A percentile compares a stretch with the other conserved stretches of the same genome.
Conservation (phyloP, 768 basidiomycete genomes). For the Imleria badia region DNA sequence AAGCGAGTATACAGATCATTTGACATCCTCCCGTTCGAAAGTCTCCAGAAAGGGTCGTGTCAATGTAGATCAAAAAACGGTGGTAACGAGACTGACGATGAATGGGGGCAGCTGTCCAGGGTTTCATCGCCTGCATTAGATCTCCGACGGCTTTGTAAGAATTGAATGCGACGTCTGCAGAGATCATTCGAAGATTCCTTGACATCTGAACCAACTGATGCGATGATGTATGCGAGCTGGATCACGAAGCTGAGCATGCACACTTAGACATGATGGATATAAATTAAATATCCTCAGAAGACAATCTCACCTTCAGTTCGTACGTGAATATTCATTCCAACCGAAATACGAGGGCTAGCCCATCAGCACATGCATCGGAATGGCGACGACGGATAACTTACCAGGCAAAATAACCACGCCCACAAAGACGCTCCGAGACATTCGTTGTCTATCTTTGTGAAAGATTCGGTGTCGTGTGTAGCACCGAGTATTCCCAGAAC, state of each 20-base stretch:
- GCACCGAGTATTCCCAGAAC: conserved; percentile 19
- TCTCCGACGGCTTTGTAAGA: conserved; percentile 51
- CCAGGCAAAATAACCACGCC: conserved; percentile 30
- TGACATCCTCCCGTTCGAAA: too few species aligned
- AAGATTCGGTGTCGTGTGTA: background rate
- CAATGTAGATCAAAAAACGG: too few species aligned
- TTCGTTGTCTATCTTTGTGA: conserved; percentile 24
- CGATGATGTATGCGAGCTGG: conserved; percentile 60
- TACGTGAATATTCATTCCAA: too few species aligned
- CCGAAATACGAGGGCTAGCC: too few species aligned
- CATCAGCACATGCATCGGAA: too few species aligned
- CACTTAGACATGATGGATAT: background rate
- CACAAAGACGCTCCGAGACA: conserved; percentile 31
- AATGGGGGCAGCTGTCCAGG: too few species aligned
- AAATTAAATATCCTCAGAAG: too few species aligned
- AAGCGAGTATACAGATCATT: too few species aligned
- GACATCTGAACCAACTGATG: conserved; percentile 69
- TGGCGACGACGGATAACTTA: conserved; percentile 44
- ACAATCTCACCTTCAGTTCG: too few species aligned
- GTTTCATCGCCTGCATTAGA: too few species aligned
- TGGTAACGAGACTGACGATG: too few species aligned
- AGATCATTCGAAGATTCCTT: conserved; percentile 62
- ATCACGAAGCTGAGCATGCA: conserved; percentile 40
- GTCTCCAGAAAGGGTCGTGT: too few species aligned
- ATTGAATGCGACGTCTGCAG: conserved; percentile 69